These are phyloP conservation scores for Microstegium vimineum DNA, from an alignment of 176 grass and related monocot genomes.

Conservation along the genomic window DNA sequence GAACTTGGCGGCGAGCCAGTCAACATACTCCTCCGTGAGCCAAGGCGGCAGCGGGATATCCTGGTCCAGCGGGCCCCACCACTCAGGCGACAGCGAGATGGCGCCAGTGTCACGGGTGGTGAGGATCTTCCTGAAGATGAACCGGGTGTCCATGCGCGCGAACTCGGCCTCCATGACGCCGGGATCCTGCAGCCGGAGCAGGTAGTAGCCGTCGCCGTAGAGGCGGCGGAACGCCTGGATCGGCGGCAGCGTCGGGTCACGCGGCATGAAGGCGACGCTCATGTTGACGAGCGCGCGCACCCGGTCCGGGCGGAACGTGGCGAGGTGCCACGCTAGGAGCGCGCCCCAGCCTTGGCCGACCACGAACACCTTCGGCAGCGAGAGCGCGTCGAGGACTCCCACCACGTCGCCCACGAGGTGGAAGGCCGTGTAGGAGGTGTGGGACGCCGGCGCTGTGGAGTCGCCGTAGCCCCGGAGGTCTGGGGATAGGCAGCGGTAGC, in stretches of 20 bases:
- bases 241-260: conserved; percentile 19
- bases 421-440: too few relatives aligned
- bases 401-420: too few relatives aligned
- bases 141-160: conserved; percentile 27
- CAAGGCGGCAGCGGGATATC: conserved; percentile 27
- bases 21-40: conserved; percentile 45
- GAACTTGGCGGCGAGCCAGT: conserved; percentile 39
- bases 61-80: conserved; percentile 26
- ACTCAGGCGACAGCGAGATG: conserved; percentile 28
- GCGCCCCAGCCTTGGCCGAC: too few relatives aligned
- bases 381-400: too few relatives aligned
- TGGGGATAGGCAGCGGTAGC: conserved; percentile 19
- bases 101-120: conserved; percentile 27
- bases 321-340: conserved; percentile 12
- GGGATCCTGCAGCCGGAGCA: conserved; percentile 45
- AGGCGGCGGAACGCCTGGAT: not conserved
- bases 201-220: conserved; percentile 39
- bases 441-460: too few relatives aligned
- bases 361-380: too few relatives aligned
- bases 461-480: too few relatives aligned
- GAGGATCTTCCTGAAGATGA: conserved; percentile 35
- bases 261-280: conserved; percentile 44
- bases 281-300: conserved; percentile 45
- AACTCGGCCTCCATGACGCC: conserved; percentile 52
- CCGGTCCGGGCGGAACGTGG: conserved; percentile 28